A percentile compares a stretch with the other conserved stretches of the same genome.
phyloP scores from a whole-genome alignment of 2,329 filamentous ascomycete species.

The Geosmithia morbida region DNA sequence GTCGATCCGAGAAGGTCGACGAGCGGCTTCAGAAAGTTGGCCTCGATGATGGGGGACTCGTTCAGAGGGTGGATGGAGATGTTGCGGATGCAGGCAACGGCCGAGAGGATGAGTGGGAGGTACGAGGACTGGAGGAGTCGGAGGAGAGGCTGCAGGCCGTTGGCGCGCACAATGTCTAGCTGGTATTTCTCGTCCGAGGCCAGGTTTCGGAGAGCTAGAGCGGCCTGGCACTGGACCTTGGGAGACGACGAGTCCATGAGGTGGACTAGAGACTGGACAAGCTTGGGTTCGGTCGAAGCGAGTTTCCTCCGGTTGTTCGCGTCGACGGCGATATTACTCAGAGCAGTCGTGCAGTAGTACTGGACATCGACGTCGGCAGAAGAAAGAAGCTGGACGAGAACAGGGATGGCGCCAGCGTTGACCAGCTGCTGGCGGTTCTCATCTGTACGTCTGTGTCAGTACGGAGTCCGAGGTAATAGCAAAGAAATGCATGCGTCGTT shows the following conservation, averaged over 20 bases:
- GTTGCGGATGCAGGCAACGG: conserved; percentile 95
- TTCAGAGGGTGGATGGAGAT: conserved; percentile 97
- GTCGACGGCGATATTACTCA: conserved; percentile 98
- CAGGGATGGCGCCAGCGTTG: conserved; percentile 92
- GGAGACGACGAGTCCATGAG: conserved; percentile 96
- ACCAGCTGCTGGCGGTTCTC: conserved; percentile 97
- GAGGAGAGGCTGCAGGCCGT: conserved; percentile 72
- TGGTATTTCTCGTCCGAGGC: conserved; percentile 98
- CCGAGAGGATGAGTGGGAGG: conserved; percentile 86
- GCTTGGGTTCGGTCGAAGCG: conserved; percentile 75
- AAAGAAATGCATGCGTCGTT: background rate
- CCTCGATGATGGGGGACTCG: conserved; percentile 96
- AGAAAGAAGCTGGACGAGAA: conserved; percentile 85
- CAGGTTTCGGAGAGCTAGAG: conserved; percentile 82
- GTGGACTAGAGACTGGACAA: conserved; percentile 88
- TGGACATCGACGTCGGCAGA: conserved; percentile 94
- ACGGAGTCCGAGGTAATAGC: background rate
- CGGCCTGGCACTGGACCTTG: conserved; percentile 96
- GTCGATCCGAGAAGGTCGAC: conserved; percentile 90
- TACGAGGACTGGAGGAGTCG: conserved; percentile 90
- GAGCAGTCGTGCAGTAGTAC: conserved; percentile 96
- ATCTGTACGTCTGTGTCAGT: conserved; percentile 37
- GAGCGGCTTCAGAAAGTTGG: conserved; percentile 84
- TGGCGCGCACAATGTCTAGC: conserved; percentile 85
- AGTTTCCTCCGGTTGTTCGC: conserved; percentile 80